Conservation (phyloP, 352 stramenopile species). For the Plasmopara muralis region DNA sequence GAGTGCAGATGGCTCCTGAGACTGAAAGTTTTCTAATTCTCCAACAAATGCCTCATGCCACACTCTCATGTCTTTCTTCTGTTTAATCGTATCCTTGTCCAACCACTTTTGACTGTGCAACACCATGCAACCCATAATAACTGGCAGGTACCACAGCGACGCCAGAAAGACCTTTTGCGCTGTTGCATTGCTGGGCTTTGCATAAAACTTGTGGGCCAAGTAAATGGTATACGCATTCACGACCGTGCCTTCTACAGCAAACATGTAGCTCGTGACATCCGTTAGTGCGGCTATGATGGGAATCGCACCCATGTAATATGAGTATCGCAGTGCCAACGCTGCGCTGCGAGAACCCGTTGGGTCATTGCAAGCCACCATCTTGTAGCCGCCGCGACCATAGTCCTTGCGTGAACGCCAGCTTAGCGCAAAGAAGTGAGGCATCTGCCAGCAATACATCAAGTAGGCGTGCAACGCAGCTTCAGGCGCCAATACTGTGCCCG, state of each 20-base stretch:
- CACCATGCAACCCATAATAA: conserved; percentile 96
- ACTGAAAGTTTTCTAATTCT: conserved; percentile 60
- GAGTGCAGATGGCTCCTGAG: conserved; percentile 26
- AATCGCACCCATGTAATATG: conserved; percentile 91
- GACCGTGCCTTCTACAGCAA: conserved; percentile 93
- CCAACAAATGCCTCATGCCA: conserved; percentile 72
- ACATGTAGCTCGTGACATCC: conserved; percentile 98
- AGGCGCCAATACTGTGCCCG: conserved; percentile 63
- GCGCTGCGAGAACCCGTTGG: conserved; percentile 90
- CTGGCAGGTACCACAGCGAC: conserved; percentile 97
- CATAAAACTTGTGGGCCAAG: conserved; percentile 92
- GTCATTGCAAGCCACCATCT: conserved; percentile 94
- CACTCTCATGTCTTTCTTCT: conserved; percentile 47
- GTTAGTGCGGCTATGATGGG: conserved; percentile 88
- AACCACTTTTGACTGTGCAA: conserved; percentile 93
- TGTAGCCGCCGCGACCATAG: conserved; percentile 88
- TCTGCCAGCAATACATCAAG: conserved; percentile 98
- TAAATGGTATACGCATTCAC: conserved; percentile 96
- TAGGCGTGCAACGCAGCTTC: conserved; percentile 75
- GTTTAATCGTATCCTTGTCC: conserved; percentile 56
- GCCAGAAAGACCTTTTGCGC: conserved; percentile 96
- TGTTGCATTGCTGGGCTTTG: conserved; percentile 91
- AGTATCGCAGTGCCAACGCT: conserved; percentile 91
- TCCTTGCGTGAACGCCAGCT: conserved; percentile 94
- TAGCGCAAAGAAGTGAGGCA: conserved; percentile 99